A percentile compares a stretch with the other conserved stretches of the same genome.
phyloP scores from a whole-genome alignment of 2,329 filamentous ascomycete genomes.

The Nothopassalora personata region DNA sequence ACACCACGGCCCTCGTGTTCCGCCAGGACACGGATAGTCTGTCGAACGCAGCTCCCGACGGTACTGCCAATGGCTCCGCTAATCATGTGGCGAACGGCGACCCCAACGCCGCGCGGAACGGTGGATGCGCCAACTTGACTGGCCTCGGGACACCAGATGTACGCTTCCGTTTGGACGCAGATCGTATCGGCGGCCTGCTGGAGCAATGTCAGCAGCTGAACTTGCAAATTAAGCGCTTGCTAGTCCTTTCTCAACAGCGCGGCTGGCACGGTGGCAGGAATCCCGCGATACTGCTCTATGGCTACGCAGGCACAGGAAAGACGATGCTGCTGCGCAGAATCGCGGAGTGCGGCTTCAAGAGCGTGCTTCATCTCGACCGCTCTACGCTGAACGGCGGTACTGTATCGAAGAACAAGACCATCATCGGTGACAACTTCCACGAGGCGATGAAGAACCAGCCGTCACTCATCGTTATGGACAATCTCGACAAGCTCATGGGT shows the following conservation, averaged over 20 bases:
- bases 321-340: slow-evolving; percentile 66
- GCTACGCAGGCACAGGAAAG: slow-evolving; percentile 80
- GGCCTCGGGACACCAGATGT: not conserved
- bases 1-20: slow-evolving; percentile 21
- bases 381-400: slow-evolving; percentile 34
- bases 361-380: slow-evolving; percentile 57
- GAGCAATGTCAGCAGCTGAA: slow-evolving; percentile 63
- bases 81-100: not conserved
- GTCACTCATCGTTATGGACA: slow-evolving; percentile 73
- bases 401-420: slow-evolving; percentile 40
- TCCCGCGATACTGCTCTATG: slow-evolving; percentile 67
- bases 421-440: slow-evolving; percentile 63
- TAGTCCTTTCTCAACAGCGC: slow-evolving; percentile 1
- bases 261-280: slow-evolving; percentile 3
- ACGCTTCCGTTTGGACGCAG: slow-evolving; percentile 25
- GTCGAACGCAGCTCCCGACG: not conserved
- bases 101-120: not conserved
- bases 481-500: slow-evolving; percentile 64
- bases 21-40: not conserved
- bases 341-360: slow-evolving; percentile 60
- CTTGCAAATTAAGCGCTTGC: slow-evolving; percentile 48
- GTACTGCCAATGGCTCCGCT: not conserved
- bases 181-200: slow-evolving; percentile 62
- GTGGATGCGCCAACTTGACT: not conserved
- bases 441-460: slow-evolving; percentile 65